Evolutionary conservation across 208 protist species (phyloP), one percentile per base, ranked within the genome.

Genomic region (Acanthamoeba triangularis): DNA sequence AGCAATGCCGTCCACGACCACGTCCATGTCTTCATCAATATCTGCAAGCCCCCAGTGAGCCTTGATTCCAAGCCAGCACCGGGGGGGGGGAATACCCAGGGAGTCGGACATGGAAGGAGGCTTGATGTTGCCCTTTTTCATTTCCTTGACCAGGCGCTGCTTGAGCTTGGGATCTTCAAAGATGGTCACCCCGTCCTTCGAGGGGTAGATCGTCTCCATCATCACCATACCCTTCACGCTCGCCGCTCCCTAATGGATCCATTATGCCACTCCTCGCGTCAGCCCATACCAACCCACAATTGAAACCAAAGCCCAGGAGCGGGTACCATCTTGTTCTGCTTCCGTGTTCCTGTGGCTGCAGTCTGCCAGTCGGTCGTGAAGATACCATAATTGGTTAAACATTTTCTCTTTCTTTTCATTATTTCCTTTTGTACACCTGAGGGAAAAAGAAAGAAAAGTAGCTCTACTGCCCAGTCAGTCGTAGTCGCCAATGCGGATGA

Each of bases 131-230:
- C 90, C 90, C 65, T 74, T 80, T 47, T 94, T 94, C 63, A 94
- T 94, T 37, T 94, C 90, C 28, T 80, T 94, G 37, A 82, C 47
- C 20, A 94, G n/a, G 41, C 30, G 25, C 18, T 72, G 63, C 90
- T 94, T 94, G 35, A 94, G 33, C 90, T 94, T 94, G 18, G 90
- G 90, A 61, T 94, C 90, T 28, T 94, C 90, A 23, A 94, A 94
- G 61, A 94, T 61, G 37, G 90, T 94, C 28, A 23, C 18, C 25
- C 67, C 67, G 28, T 94, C 90, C 25, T 33, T 54, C 44, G 65
- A 82, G 0, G 90, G 90, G 47, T 61, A 94, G 56, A 94, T 94
- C 20, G 90, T 94, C 28, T 94, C 90, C 90, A 94, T 94, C 90
- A 94, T 56, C 14, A 94, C 61, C 69, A 94, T 59, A 35, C 90